Evolutionary conservation across 2,329 filamentous ascomycete species (phyloP).

Genomic region (Scedosporium dehoogii): DNA sequence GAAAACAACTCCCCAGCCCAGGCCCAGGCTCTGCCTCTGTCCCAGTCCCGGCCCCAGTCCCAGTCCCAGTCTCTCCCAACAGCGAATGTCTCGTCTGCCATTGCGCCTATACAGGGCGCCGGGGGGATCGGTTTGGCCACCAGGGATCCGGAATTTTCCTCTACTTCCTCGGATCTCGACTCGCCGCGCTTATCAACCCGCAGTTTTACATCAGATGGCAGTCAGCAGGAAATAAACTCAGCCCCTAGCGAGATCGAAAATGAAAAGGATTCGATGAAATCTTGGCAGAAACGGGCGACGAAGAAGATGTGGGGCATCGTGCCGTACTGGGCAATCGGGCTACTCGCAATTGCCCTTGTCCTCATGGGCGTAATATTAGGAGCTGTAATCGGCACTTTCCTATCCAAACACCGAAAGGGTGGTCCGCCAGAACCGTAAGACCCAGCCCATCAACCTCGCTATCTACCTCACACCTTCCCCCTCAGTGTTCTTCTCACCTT

Average conservation of each 20-base stretch:
- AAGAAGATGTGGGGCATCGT: conserved; percentile 48
- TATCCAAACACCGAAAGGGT: conserved; percentile 22
- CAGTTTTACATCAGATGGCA: conserved; percentile 41
- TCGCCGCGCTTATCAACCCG: conserved; percentile 40
- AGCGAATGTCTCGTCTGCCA: background rate
- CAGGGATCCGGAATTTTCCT: conserved; percentile 52
- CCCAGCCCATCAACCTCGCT: background rate
- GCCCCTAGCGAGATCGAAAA: conserved; percentile 29
- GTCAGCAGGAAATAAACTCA: conserved; percentile 44
- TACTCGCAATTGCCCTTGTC: conserved; percentile 37
- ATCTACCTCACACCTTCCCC: background rate
- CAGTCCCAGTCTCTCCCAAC: conserved; percentile 6
- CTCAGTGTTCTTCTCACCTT: background rate
- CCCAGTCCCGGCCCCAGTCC: conserved; percentile 5
- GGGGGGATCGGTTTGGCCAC: conserved; percentile 52
- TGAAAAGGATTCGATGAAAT: conserved; percentile 38
- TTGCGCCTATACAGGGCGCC: conserved; percentile 39
- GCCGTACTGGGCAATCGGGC: conserved; percentile 50
- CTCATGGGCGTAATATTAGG: conserved; percentile 47
- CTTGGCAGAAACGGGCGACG: conserved; percentile 42
- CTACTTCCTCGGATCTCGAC: conserved; percentile 42
- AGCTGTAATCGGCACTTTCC: conserved; percentile 41
- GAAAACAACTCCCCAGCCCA: background rate
- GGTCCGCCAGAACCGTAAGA: conserved; percentile 3
- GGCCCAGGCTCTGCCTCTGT: conserved; percentile 1